Percentiles rank a stretch among this genome's conserved stretches.
Evolutionary conservation across 129 eudicot species (phyloP).

Genomic region (Saposhnikovia divaricata): DNA sequence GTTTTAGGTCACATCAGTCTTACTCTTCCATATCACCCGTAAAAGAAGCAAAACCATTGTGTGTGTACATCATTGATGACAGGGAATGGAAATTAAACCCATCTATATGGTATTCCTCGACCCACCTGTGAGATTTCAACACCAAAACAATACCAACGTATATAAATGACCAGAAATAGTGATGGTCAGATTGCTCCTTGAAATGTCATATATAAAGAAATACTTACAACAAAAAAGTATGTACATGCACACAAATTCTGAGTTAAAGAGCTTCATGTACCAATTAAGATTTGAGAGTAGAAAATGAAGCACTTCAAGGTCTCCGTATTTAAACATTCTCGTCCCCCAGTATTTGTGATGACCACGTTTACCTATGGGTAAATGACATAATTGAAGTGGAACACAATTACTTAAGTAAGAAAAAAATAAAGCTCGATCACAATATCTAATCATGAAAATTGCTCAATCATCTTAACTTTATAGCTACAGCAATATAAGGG

Average conservation of each 20-base stretch:
- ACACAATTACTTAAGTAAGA: not conserved
- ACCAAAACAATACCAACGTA: not conserved
- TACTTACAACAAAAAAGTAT: not conserved
- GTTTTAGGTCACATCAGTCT: conserved; percentile 27
- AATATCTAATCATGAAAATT: not conserved
- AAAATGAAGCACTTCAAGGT: conserved; percentile 85
- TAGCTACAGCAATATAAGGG: not conserved
- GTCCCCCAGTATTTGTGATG: conserved; percentile 98
- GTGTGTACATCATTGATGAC: conserved; percentile 93
- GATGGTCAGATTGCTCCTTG: not conserved
- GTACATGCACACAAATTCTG: not conserved
- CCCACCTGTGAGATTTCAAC: conserved; percentile 70
- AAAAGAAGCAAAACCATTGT: conserved; percentile 89
- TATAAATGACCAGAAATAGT: not conserved
- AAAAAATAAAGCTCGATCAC: not conserved
- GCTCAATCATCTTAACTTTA: conserved; percentile 2
- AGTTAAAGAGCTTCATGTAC: conserved; percentile 22
- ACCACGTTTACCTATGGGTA: conserved; percentile 72
- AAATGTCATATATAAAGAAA: conserved; percentile 6
- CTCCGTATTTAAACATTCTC: conserved; percentile 94
- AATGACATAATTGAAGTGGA: not conserved
- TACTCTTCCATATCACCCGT: conserved; percentile 97
- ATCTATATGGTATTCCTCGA: conserved; percentile 82
- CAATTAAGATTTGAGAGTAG: conserved; percentile 89
- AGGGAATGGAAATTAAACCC: conserved; percentile 93